phyloP scores from a whole-genome alignment of 2,329 filamentous ascomycete genomes.

The Neurospora crassa region DNA sequence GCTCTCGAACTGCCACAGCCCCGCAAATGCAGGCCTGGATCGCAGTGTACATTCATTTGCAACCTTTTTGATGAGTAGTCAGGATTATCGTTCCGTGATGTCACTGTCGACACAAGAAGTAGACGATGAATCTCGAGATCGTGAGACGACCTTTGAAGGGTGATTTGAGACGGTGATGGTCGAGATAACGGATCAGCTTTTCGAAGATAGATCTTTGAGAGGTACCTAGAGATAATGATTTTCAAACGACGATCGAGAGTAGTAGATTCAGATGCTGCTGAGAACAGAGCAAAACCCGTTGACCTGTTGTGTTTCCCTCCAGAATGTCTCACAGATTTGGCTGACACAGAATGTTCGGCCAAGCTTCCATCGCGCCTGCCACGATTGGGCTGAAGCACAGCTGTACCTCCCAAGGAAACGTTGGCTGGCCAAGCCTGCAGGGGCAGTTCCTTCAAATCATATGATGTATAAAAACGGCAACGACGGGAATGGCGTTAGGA shows the following conservation, averaged over 20 bases:
- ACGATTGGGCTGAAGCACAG: not conserved
- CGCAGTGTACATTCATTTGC: not conserved
- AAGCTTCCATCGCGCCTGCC: not conserved
- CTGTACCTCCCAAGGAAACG: not conserved
- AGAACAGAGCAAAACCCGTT: not conserved
- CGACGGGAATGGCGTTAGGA: not conserved
- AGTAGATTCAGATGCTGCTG: not conserved
- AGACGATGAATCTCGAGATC: not conserved
- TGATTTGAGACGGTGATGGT: too few species aligned
- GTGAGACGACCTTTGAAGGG: not conserved
- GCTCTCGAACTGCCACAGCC: not conserved
- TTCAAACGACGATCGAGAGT: not conserved
- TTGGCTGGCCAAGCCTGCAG: not conserved
- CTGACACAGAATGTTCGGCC: not conserved
- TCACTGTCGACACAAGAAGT: not conserved
- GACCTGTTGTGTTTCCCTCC: not conserved
- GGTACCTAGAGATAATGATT: not conserved
- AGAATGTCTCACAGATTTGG: not conserved
- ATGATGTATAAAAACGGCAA: not conserved
- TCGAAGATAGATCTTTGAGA: not conserved
- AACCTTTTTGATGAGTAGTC: not conserved
- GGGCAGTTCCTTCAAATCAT: not conserved
- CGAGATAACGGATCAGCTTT: not conserved
- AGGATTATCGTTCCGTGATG: not conserved
- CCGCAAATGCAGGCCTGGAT: not conserved